A percentile compares a stretch with the other conserved stretches of the same genome.
phyloP scores from a whole-genome alignment of 1,284 basidiomycete species.

The Omphalotus olearius region DNA sequence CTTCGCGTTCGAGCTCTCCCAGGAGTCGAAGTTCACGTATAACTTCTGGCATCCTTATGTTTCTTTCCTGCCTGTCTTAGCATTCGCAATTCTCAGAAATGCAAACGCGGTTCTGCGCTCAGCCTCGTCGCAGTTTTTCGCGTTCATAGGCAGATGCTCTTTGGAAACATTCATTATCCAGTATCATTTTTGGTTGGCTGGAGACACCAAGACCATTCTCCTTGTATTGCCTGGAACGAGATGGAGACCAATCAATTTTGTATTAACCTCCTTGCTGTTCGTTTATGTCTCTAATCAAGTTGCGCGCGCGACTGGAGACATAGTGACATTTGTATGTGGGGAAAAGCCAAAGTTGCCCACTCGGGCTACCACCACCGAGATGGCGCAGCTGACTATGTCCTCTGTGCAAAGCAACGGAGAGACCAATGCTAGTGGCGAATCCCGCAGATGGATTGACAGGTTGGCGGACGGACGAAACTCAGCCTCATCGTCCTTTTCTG shows the following conservation, averaged over 20 bases:
- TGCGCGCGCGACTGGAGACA: slow-evolving; percentile 67
- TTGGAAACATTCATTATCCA: slow-evolving; percentile 88
- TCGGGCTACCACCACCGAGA: slow-evolving; percentile 19
- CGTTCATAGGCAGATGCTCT: slow-evolving; percentile 79
- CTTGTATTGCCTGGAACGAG: slow-evolving; percentile 72
- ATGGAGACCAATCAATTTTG: slow-evolving; percentile 73
- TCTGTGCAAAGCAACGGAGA: slow-evolving; percentile 19
- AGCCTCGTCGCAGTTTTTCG: slow-evolving; percentile 64
- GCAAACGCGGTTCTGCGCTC: slow-evolving; percentile 69
- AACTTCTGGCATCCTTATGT: slow-evolving; percentile 83
- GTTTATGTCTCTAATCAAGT: slow-evolving; percentile 76
- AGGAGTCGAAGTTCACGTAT: slow-evolving; percentile 79
- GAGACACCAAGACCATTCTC: slow-evolving; percentile 82
- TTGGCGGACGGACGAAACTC: slow-evolving; percentile 33
- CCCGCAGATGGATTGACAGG: slow-evolving; percentile 48
- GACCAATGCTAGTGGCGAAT: not conserved
- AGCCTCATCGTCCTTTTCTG: not conserved
- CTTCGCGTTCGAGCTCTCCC: slow-evolving; percentile 75
- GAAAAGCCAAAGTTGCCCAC: slow-evolving; percentile 7
- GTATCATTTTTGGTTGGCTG: slow-evolving; percentile 87
- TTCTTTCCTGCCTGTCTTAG: slow-evolving; percentile 75
- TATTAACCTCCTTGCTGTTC: slow-evolving; percentile 73
- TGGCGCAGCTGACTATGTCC: not conserved
- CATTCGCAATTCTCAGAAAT: slow-evolving; percentile 75
- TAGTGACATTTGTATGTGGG: slow-evolving; percentile 70